phyloP scores from a whole-genome alignment of 2,329 filamentous ascomycete genomes.

The Fusarium sp. region DNA sequence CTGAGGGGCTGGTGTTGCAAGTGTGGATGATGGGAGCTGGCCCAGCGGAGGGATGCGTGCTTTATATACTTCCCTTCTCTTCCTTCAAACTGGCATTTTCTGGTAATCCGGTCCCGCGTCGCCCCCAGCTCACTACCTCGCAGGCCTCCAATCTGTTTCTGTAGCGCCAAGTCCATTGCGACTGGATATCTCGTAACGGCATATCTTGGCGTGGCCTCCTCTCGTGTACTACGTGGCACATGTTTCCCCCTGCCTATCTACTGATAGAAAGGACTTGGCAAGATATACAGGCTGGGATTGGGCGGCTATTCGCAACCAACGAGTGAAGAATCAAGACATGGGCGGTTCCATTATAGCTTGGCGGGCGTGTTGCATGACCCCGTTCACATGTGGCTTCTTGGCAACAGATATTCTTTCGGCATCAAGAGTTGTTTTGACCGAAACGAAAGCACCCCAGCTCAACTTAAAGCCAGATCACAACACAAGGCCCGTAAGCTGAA shows the following conservation, averaged over 20 bases:
- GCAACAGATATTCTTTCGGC: too few relatives aligned
- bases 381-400: neutral
- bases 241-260: neutral
- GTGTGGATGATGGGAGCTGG: neutral
- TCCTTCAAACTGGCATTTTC: too few relatives aligned
- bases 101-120: neutral
- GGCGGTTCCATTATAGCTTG: neutral
- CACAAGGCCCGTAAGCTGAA: neutral
- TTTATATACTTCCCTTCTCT: neutral
- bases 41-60: neutral
- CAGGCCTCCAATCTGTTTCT: neutral
- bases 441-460: neutral
- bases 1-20: neutral
- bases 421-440: neutral
- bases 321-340: neutral
- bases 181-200: neutral
- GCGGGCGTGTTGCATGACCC: neutral
- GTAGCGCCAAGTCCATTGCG: neutral
- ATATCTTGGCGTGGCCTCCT: neutral
- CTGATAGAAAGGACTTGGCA: neutral
- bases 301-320: neutral
- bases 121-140: neutral
- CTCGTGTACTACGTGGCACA: neutral
- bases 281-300: neutral
- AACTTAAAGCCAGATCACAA: neutral